phyloP scores from a whole-genome alignment of 2,329 filamentous ascomycete genomes.

The Diaporthe aspalathi region DNA sequence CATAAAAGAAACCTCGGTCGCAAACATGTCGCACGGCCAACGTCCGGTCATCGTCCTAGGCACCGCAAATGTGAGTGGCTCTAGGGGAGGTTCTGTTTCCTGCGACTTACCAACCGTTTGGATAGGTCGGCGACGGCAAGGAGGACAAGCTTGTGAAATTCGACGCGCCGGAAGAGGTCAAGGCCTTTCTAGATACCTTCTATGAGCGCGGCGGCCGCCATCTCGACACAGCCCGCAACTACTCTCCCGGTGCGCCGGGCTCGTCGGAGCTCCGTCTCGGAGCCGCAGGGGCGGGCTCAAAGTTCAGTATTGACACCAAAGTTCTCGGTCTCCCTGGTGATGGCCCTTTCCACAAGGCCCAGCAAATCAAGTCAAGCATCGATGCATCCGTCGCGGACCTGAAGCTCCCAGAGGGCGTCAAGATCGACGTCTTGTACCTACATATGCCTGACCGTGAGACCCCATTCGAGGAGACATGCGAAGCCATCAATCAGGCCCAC shows the following conservation, averaged over 20 bases:
- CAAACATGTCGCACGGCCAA: not conserved
- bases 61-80: conserved; percentile 4
- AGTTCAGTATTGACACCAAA: conserved; percentile 53
- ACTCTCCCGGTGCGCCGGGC: conserved; percentile 45
- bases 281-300: conserved; percentile 43
- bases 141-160: conserved; percentile 33
- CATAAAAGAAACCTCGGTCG: not conserved
- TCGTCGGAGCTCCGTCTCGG: conserved; percentile 49
- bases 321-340: conserved; percentile 40
- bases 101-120: not conserved
- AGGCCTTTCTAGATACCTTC: conserved; percentile 42
- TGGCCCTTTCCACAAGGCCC: conserved; percentile 46
- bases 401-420: conserved; percentile 33
- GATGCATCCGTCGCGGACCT: conserved; percentile 48
- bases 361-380: conserved; percentile 47
- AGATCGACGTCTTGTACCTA: conserved; percentile 24
- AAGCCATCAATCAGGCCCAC: conserved; percentile 73
- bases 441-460: conserved; percentile 55
- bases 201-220: conserved; percentile 44
- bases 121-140: conserved; percentile 39
- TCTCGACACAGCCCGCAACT: conserved; percentile 50
- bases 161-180: conserved; percentile 44
- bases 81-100: not conserved
- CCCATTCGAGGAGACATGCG: conserved; percentile 75
- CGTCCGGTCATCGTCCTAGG: conserved; percentile 18